Evolutionary conservation across 129 eudicot species (phyloP), one percentile per base, ranked within the genome.

Genomic region (carrot (Daucus carota)): DNA sequence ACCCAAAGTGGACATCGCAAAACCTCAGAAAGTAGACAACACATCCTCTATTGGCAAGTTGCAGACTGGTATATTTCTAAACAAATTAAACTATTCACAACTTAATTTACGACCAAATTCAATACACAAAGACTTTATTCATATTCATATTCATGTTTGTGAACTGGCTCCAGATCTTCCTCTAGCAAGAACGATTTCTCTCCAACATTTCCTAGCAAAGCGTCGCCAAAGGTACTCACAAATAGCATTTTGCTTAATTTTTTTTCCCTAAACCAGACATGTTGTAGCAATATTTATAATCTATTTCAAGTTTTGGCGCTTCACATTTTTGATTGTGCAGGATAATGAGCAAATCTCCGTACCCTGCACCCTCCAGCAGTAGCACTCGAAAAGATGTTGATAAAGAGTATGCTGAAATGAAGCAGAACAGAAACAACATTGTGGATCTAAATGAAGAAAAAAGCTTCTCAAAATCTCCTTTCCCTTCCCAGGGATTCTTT

Each of bases 161-260:
- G 3, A 65, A 33, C 32, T 63, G 29, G 36, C 29, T 60, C 50
- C 66, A 81, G 84, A 72, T 47, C 77, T 81, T 76, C 84, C 84
- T 17, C 22, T 81, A 34, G 81, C 84, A 9, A 76, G 80, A 24
- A 77, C 50, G 13, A 60, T 8, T 71, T 81, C 84, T 0, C 80
- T 81, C 34, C 65, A 24, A 48, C 74, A 70, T 42, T 81, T 81
- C 62, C 45, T 81, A 3, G 54, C 71, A 12, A 81, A 76, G 16
- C 84, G 84, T 15, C 80, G 69, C 18, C 65, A 28, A 33, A 81
- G 84, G 84, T 81, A 65, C 60, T 24, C 6, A 9, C 31, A n/a
- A 0, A 40, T 40, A 26, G 17, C 31, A 13, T 43, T 67, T 13
- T 28, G 8, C 18, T 31, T 31, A 13, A n/a, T n/a, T 22, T 54